phyloP scores from a whole-genome alignment of 192 early-diverging fungal species.

The Jimgerdemannia flammicorona region DNA sequence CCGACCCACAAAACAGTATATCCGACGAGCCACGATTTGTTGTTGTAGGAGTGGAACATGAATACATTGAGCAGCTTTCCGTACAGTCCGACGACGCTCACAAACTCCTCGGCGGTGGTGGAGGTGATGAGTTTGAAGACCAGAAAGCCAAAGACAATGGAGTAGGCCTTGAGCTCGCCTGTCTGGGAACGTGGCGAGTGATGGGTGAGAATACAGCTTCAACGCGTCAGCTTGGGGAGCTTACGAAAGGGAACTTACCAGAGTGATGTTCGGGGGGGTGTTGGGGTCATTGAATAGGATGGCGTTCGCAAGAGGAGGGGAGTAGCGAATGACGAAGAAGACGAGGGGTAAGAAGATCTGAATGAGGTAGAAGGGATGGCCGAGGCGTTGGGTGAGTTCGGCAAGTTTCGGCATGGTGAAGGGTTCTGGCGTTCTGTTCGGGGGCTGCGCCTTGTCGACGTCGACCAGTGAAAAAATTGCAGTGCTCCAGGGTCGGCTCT shows the following conservation, averaged over 20 bases:
- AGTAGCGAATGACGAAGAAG: not conserved
- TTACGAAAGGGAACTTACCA: too few relatives aligned
- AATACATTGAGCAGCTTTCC: not conserved
- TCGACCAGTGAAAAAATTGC: not conserved
- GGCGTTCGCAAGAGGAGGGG: not conserved
- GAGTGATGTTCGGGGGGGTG: not conserved
- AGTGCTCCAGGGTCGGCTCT: not conserved
- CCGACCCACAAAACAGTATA: not conserved
- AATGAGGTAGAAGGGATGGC: not conserved
- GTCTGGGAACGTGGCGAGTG: not conserved
- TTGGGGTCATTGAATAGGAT: not conserved
- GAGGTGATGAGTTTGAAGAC: slow-evolving; percentile 1
- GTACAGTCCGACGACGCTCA: not conserved
- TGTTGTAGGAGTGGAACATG: not conserved
- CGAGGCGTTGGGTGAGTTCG: not conserved
- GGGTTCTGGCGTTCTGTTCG: not conserved
- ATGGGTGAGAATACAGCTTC: too few relatives aligned
- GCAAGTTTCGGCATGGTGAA: not conserved
- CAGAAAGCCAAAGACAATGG: not conserved
- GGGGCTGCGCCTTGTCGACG: too few relatives aligned
- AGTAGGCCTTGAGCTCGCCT: not conserved
- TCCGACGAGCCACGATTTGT: not conserved
- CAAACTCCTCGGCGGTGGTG: not conserved
- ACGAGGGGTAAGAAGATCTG: not conserved
- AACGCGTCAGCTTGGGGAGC: too few relatives aligned